Conservation (phyloP, 108 stramenopile genomes). For the Fragilaria crotonensis region DNA sequence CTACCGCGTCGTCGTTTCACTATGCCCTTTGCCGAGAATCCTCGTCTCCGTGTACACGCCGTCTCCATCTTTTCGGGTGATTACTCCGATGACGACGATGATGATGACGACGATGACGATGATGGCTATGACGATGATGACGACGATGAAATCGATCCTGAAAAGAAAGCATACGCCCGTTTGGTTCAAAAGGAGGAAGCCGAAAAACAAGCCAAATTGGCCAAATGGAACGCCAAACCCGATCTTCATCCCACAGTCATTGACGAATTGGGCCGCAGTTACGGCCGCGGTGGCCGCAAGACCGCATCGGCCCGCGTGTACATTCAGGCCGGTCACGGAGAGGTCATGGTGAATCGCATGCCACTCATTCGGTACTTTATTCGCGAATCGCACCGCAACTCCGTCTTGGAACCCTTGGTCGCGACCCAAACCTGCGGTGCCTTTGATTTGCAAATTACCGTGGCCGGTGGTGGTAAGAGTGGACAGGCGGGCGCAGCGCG, state of each 20-base stretch:
- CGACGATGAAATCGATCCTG: conserved; percentile 20
- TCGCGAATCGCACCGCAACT: conserved; percentile 60
- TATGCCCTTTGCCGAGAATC: background rate
- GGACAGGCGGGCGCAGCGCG: conserved; percentile 94
- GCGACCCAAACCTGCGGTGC: conserved; percentile 80
- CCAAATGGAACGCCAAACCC: conserved; percentile 43
- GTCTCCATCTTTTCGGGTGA: conserved; percentile 58
- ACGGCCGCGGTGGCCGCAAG: conserved; percentile 93
- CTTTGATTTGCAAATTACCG: conserved; percentile 77
- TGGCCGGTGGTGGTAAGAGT: conserved; percentile 79
- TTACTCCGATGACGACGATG: conserved; percentile 28
- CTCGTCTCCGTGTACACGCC: conserved; percentile 55
- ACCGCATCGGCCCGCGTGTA: conserved; percentile 89
- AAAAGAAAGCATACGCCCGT: conserved; percentile 31
- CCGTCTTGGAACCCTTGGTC: conserved; percentile 76
- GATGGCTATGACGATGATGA: conserved; percentile 19
- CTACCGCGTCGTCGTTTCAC: background rate
- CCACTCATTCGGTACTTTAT: conserved; percentile 86
- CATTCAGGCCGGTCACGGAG: conserved; percentile 85
- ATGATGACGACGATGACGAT: conserved; percentile 29
- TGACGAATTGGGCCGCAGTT: conserved; percentile 85
- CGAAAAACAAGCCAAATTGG: conserved; percentile 41
- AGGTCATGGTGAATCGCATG: conserved; percentile 77
- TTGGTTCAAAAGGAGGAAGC: conserved; percentile 41
- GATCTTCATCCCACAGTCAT: conserved; percentile 53